Conservation (phyloP, 257 asterid species). For the Schizonepeta tenuifolia region DNA sequence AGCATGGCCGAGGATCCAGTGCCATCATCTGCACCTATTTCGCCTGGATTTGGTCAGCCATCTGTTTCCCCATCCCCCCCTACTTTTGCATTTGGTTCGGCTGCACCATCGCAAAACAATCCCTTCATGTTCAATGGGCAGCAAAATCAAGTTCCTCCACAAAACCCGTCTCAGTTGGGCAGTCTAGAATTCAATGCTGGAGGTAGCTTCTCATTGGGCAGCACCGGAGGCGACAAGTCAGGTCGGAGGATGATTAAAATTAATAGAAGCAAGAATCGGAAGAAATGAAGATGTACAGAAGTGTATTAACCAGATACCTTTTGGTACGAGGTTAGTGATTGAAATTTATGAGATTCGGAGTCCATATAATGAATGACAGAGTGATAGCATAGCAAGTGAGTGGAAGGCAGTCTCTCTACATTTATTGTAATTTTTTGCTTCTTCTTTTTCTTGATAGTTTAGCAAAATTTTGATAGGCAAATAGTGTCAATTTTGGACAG, state of each 20-base stretch:
- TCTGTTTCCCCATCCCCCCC: conserved; percentile 47
- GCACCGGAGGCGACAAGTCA: conserved; percentile 62
- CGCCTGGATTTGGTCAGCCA: conserved; percentile 56
- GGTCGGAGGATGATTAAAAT: conserved; percentile 51
- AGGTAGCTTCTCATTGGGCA: conserved; percentile 87
- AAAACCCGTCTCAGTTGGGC: conserved; percentile 46
- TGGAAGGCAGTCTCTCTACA: conserved; percentile 4
- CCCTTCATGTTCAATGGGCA: conserved; percentile 71
- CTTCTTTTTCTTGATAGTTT: conserved; percentile 3
- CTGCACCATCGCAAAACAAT: conserved; percentile 40
- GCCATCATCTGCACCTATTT: conserved; percentile 50
- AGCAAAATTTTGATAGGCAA: conserved; percentile 38
- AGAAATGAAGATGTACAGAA: conserved; percentile 44
- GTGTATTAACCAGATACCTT: neutral
- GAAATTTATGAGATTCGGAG: neutral
- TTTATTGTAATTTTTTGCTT: neutral
- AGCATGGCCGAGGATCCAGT: conserved; percentile 93
- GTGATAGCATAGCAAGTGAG: neutral
- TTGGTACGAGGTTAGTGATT: neutral
- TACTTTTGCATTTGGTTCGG: conserved; percentile 53
- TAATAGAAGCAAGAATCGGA: conserved; percentile 55
- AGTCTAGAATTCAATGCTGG: conserved; percentile 63
- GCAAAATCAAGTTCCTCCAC: conserved; percentile 55
- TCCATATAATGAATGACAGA: neutral
- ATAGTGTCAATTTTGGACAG: conserved; percentile 36